Conservation (phyloP, 371 early-diverging fungal genomes). For the Amoeboaphelidium occidentale region DNA sequence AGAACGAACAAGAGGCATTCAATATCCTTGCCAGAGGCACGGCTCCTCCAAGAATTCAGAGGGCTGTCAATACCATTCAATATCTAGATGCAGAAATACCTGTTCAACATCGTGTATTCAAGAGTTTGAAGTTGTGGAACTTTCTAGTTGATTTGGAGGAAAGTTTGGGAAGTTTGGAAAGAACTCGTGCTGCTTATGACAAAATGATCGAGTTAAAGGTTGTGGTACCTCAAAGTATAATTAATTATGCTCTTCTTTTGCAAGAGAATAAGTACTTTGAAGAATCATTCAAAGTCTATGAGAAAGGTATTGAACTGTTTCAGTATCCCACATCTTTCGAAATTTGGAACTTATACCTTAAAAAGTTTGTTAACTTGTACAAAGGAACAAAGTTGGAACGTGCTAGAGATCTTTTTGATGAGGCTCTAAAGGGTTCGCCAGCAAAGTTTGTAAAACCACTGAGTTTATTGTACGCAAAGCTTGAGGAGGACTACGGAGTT, state of each 20-base stretch:
- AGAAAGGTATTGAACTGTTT: slow-evolving; percentile 83
- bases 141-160: slow-evolving; percentile 86
- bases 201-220: slow-evolving; percentile 73
- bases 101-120: slow-evolving; percentile 64
- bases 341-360: slow-evolving; percentile 84
- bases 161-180: slow-evolving; percentile 56
- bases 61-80: slow-evolving; percentile 11
- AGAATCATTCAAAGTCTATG: slow-evolving; percentile 79
- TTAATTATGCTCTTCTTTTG: slow-evolving; percentile 73
- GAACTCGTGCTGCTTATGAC: slow-evolving; percentile 67
- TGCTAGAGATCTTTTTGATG: slow-evolving; percentile 82
- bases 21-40: slow-evolving; percentile 53
- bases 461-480: slow-evolving; percentile 69
- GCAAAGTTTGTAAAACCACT: slow-evolving; percentile 59
- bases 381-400: slow-evolving; percentile 44
- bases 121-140: slow-evolving; percentile 69
- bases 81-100: slow-evolving; percentile 33
- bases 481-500: slow-evolving; percentile 81
- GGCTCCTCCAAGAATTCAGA: slow-evolving; percentile 22
- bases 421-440: slow-evolving; percentile 69
- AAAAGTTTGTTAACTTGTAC: slow-evolving; percentile 57
- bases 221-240: slow-evolving; percentile 77
- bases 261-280: slow-evolving; percentile 76
- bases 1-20: slow-evolving; percentile 34
- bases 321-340: slow-evolving; percentile 91